Conservation (phyloP, 352 stramenopile species). For the Pythium sp. region DNA sequence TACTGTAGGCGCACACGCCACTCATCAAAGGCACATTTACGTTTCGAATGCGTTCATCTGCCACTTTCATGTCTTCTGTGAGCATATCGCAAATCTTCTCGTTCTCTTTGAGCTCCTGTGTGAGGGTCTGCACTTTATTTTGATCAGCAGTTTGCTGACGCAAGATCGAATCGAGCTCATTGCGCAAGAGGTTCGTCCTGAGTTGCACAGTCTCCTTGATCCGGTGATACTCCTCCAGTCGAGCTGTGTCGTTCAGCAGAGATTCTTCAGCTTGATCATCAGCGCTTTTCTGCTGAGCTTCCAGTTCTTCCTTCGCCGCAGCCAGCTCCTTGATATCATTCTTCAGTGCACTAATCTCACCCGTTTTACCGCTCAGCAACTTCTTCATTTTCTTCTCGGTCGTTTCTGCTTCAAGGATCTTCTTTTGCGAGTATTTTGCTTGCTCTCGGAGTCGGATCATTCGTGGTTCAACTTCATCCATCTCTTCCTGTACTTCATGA, state of each 20-base stretch:
- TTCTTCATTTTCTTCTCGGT: slow-evolving; percentile 60
- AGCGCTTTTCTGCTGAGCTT: slow-evolving; percentile 38
- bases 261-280: slow-evolving; percentile 38
- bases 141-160: slow-evolving; percentile 63
- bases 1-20: background rate
- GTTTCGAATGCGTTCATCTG: slow-evolving; percentile 61
- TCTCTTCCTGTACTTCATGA: slow-evolving; percentile 75
- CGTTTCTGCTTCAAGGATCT: slow-evolving; percentile 48
- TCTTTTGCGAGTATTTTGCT: slow-evolving; percentile 78
- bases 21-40: slow-evolving; percentile 21
- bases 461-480: slow-evolving; percentile 78
- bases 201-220: slow-evolving; percentile 75
- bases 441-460: slow-evolving; percentile 88
- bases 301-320: slow-evolving; percentile 52
- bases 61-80: slow-evolving; percentile 52
- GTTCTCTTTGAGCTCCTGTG: slow-evolving; percentile 71
- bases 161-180: slow-evolving; percentile 65
- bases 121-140: slow-evolving; percentile 70
- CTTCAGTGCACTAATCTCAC: slow-evolving; percentile 81
- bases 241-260: slow-evolving; percentile 48
- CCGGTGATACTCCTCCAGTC: slow-evolving; percentile 80
- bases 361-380: slow-evolving; percentile 79
- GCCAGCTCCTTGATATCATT: slow-evolving; percentile 67
- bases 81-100: slow-evolving; percentile 64
- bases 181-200: slow-evolving; percentile 70